A percentile compares a stretch with the other conserved stretches of the same genome.
Evolutionary conservation across 2,329 filamentous ascomycete species (phyloP).

Genomic region (Pseudogymnoascus sp.): DNA sequence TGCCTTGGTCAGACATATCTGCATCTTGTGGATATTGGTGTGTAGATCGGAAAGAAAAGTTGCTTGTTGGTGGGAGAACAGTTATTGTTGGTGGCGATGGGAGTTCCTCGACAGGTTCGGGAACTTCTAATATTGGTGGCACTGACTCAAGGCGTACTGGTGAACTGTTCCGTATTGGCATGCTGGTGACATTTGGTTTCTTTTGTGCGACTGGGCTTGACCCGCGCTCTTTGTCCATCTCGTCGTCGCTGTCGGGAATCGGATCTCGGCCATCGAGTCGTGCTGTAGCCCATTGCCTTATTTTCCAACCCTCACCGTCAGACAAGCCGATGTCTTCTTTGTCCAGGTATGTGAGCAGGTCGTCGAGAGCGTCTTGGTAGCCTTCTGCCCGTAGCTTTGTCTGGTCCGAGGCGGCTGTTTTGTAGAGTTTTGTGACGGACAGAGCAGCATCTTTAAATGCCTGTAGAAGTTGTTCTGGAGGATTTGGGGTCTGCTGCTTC

Average conservation of each 20-base stretch:
- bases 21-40: slow-evolving; percentile 49
- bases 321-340: slow-evolving; percentile 67
- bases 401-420: slow-evolving; percentile 73
- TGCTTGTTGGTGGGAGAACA: slow-evolving; percentile 43
- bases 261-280: slow-evolving; percentile 55
- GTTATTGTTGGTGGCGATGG: slow-evolving; percentile 15
- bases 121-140: slow-evolving; percentile 18
- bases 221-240: slow-evolving; percentile 50
- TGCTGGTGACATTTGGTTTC: slow-evolving; percentile 36
- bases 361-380: slow-evolving; percentile 90
- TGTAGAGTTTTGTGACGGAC: slow-evolving; percentile 94
- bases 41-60: slow-evolving; percentile 62
- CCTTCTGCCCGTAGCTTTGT: slow-evolving; percentile 68
- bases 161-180: slow-evolving; percentile 28
- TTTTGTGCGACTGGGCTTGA: slow-evolving; percentile 51
- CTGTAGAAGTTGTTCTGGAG: slow-evolving; percentile 64
- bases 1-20: slow-evolving; percentile 45
- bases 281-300: slow-evolving; percentile 60
- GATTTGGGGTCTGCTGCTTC: slow-evolving; percentile 34
- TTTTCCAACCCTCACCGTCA: slow-evolving; percentile 65
- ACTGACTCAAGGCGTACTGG: slow-evolving; percentile 33
- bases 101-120: slow-evolving; percentile 12
- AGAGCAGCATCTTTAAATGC: slow-evolving; percentile 88
- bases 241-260: slow-evolving; percentile 59
- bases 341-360: slow-evolving; percentile 78